Percentiles rank a stretch among this genome's conserved stretches.
These are phyloP conservation scores for Grosmannia clavigera DNA, from an alignment of 2,329 filamentous ascomycete genomes.

Conservation along the genomic window DNA sequence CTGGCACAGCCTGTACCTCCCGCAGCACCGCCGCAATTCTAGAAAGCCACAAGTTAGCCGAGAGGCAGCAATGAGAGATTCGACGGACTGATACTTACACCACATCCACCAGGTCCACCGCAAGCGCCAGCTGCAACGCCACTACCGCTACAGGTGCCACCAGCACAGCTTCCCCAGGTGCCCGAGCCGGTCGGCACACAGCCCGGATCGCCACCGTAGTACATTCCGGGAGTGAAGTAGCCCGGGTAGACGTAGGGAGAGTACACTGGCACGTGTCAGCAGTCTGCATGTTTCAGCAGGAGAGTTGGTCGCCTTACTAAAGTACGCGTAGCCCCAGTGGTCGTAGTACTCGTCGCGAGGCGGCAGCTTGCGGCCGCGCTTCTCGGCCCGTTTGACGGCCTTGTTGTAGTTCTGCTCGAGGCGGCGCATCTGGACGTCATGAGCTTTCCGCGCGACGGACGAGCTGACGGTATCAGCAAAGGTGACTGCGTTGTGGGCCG, in stretches of 20 bases:
- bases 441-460: constrained; percentile 20
- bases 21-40: constrained; percentile 9
- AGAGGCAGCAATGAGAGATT: background rate
- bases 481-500: constrained; percentile 55
- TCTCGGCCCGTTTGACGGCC: constrained; percentile 35
- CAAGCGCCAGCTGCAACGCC: constrained; percentile 31
- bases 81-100: constrained; percentile 11
- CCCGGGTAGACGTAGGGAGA: constrained; percentile 31
- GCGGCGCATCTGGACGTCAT: constrained; percentile 18
- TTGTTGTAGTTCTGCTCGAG: constrained; percentile 45
- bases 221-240: constrained; percentile 31
- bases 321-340: constrained; percentile 42
- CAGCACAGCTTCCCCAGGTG: constrained; percentile 27
- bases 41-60: background rate
- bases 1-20: constrained; percentile 1
- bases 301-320: constrained; percentile 14
- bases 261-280: constrained; percentile 20
- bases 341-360: constrained; percentile 35
- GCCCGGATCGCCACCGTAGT: constrained; percentile 31
- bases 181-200: constrained; percentile 21
- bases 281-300: background rate
- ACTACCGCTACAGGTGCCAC: constrained; percentile 33
- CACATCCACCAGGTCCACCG: constrained; percentile 27
- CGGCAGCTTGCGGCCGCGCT: constrained; percentile 35
- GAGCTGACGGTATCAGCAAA: constrained; percentile 8